Conservation (phyloP, 441 rosid species). For the Gossypium aridum region DNA sequence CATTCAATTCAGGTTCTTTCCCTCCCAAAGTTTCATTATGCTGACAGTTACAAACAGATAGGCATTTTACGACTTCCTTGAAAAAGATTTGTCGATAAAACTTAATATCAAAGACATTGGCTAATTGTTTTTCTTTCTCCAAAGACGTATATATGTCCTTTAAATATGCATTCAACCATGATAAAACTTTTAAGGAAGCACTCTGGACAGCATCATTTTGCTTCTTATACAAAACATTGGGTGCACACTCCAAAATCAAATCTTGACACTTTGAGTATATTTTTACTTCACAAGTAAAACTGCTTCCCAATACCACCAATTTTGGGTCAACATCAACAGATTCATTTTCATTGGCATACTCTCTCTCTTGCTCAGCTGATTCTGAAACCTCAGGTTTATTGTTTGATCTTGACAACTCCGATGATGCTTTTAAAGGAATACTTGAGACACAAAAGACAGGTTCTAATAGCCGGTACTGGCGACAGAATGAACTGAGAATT, state of each 20-base stretch:
- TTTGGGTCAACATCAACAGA: conserved; percentile 26
- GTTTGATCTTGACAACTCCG: conserved; percentile 41
- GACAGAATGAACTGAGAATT: conserved; percentile 69
- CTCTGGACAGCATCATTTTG: conserved; percentile 67
- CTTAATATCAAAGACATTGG: conserved; percentile 32
- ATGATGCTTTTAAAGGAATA: conserved; percentile 35
- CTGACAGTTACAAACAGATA: conserved; percentile 20
- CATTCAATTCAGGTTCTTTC: conserved; percentile 19
- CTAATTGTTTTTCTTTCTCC: conserved; percentile 37
- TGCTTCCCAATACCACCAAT: conserved; percentile 23
- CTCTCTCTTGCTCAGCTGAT: conserved; percentile 22
- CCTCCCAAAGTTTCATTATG: conserved; percentile 20
- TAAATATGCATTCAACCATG: conserved; percentile 64
- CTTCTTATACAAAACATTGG: conserved; percentile 55
- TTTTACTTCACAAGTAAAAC: conserved; percentile 63
- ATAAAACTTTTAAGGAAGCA: conserved; percentile 69
- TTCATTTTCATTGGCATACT: conserved; percentile 26
- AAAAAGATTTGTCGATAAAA: conserved; percentile 32
- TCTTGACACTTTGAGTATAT: conserved; percentile 57
- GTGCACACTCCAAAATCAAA: conserved; percentile 61
- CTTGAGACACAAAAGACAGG: conserved; percentile 47
- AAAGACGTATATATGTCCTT: conserved; percentile 34
- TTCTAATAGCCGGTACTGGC: conserved; percentile 75
- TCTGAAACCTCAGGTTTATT: conserved; percentile 47
- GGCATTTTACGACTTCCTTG: conserved; percentile 36